Evolutionary conservation across 441 rosid species (phyloP).

Genomic region (Melastoma candidum): DNA sequence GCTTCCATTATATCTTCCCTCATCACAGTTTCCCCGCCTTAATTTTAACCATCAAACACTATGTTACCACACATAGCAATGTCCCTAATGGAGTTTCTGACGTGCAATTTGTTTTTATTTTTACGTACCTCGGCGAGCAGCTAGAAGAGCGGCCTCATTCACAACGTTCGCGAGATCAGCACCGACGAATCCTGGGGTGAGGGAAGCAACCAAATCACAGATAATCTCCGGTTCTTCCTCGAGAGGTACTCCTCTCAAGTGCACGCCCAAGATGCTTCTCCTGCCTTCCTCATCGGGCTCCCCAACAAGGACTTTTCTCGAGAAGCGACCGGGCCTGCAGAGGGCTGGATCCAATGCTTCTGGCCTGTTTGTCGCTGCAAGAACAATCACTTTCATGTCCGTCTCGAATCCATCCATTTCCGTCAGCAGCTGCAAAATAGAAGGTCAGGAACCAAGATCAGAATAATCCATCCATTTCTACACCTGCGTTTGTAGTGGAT

Average conservation of each 20-base stretch:
- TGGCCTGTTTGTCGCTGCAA: conserved; percentile 71
- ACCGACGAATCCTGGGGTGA: conserved; percentile 65
- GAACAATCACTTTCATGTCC: conserved; percentile 56
- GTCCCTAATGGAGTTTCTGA: neutral
- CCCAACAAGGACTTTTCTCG: conserved; percentile 62
- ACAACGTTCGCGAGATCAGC: conserved; percentile 75
- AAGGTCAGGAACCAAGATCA: conserved; percentile 12
- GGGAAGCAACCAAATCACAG: conserved; percentile 53
- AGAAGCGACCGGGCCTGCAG: conserved; percentile 74
- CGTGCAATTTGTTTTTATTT: neutral
- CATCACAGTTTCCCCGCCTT: conserved; percentile 62
- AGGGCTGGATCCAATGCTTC: conserved; percentile 67
- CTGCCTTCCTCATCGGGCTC: conserved; percentile 75
- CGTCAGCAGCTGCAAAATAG: conserved; percentile 69
- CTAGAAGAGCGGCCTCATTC: conserved; percentile 73
- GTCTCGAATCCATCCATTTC: conserved; percentile 95
- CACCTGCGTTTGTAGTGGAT: too few relatives aligned
- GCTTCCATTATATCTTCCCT: conserved; percentile 99
- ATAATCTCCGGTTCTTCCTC: conserved; percentile 54
- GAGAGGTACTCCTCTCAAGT: conserved; percentile 60
- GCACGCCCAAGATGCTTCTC: conserved; percentile 51
- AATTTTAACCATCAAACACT: neutral
- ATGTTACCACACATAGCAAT: conserved; percentile 1
- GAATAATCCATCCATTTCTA: conserved; percentile 1
- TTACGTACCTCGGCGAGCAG: conserved; percentile 89